Evolutionary conservation across 371 early-diverging fungal genomes (phyloP), one percentile per base, ranked within the genome.

Genomic region (Syncephalastrum sp.): DNA sequence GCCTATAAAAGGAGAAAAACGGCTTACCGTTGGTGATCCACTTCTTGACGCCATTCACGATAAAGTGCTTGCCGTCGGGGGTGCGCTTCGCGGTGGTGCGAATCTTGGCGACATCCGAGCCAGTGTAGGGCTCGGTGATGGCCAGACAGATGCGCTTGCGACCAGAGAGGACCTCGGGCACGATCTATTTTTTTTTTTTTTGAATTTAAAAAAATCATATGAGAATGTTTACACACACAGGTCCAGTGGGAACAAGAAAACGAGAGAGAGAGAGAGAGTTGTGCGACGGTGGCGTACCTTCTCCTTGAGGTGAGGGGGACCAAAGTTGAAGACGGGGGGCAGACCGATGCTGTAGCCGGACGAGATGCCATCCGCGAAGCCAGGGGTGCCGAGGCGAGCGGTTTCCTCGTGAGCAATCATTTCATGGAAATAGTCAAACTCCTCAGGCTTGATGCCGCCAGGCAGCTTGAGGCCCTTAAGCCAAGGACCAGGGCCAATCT

Each of bases 31-130:
- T 91, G 56, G 87, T 87, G 61, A 75, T 77, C 81, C 88, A 88
- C 77, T 91, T 91, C 73, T 92, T 92, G 61, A 87, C 88, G 41
- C 92, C 91, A 58, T 90, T 90, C 48, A 91, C 78, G 43, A 85
- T 74, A 64, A 66, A 81, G 46, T 71, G 63, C 48, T 89, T 90
- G 44, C 89, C 90, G 70, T 90, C 87, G 43, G 86, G 74, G 33
- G 84, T 79, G 61, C 82, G 80, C 21, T 80, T 85, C 15, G 92
- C 94, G 15, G 75, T 78, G 25, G 88, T 86, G 25, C 68, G 70
- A 24, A 91, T 79, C 46, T 83, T 82, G 27, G 93, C 92, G 5
- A 93, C 93, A 58, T 93, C 94, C 16, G 85, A 85, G 3, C 92
- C 92, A 21, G 91, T 88, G 47, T 70, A 77, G 16, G 86, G 85